Conservation (phyloP, 2,329 filamentous ascomycete species). For the Chaetomium globosum region DNA sequence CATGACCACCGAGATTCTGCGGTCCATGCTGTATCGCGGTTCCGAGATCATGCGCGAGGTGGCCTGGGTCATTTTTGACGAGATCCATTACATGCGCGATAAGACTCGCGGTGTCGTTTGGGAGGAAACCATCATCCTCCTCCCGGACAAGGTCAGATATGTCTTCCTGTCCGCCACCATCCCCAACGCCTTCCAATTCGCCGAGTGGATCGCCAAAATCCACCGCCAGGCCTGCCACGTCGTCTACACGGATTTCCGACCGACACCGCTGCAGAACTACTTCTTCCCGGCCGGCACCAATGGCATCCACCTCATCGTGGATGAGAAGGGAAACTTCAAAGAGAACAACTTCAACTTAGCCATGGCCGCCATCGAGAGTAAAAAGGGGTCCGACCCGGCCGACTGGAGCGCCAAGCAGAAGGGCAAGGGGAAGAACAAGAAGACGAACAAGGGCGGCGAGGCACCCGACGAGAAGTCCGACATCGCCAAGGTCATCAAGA, state of each 20-base stretch:
- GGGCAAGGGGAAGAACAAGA: slow-evolving; percentile 90
- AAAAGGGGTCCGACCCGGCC: slow-evolving; percentile 79
- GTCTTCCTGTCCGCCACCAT: slow-evolving; percentile 98
- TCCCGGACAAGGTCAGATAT: slow-evolving; percentile 98
- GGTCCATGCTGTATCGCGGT: slow-evolving; percentile 96
- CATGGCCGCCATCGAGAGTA: slow-evolving; percentile 86
- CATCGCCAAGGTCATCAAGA: slow-evolving; percentile 96
- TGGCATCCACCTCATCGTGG: slow-evolving; percentile 90
- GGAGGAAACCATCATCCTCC: slow-evolving; percentile 98
- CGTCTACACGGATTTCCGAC: slow-evolving; percentile 97
- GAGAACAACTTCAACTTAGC: slow-evolving; percentile 98
- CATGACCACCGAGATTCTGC: slow-evolving; percentile 99
- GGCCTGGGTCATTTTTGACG: slow-evolving; percentile 96
- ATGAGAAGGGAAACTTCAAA: slow-evolving; percentile 94
- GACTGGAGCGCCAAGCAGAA: slow-evolving; percentile 79
- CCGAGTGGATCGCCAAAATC: slow-evolving; percentile 98
- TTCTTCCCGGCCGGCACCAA: slow-evolving; percentile 93
- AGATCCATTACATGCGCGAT: slow-evolving; percentile 98
- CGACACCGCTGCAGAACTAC: slow-evolving; percentile 95
- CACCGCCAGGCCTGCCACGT: slow-evolving; percentile 98
- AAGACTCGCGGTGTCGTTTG: slow-evolving; percentile 93
- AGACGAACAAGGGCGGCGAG: slow-evolving; percentile 80
- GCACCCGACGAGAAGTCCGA: slow-evolving; percentile 70
- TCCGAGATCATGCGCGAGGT: slow-evolving; percentile 99
- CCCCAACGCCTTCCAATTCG: slow-evolving; percentile 98